Conservation (phyloP, 2,329 filamentous ascomycete species). For the Trichoderma guizhouense region DNA sequence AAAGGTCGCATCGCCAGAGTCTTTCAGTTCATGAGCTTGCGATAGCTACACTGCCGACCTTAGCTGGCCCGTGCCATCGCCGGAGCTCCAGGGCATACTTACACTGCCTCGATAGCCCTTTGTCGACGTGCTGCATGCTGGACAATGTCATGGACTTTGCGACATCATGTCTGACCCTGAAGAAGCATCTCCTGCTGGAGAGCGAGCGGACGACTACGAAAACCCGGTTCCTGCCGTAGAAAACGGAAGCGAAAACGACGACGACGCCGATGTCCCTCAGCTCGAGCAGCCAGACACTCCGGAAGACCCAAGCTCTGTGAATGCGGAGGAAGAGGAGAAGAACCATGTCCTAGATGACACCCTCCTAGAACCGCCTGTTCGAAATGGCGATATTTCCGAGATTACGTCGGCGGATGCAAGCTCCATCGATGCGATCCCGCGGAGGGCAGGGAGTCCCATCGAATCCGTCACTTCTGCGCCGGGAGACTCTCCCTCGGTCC, state of each 20-base stretch:
- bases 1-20: neutral
- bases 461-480: constrained; percentile 69
- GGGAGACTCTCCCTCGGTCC: constrained; percentile 80
- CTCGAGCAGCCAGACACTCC: constrained; percentile 22
- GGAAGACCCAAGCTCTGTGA: constrained; percentile 8
- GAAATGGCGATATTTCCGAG: constrained; percentile 47
- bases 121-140: neutral
- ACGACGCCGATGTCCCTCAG: constrained; percentile 24
- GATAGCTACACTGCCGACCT: neutral
- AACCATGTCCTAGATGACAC: constrained; percentile 30
- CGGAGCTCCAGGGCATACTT: neutral
- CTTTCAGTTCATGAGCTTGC: constrained; percentile 4
- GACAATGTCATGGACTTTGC: constrained; percentile 38
- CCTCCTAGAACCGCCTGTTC: constrained; percentile 44
- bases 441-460: constrained; percentile 62
- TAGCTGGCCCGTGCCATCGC: neutral
- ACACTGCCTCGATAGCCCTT: neutral
- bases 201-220: constrained; percentile 42
- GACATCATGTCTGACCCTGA: constrained; percentile 49
- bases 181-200: constrained; percentile 42
- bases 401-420: constrained; percentile 49
- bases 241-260: constrained; percentile 4
- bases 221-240: constrained; percentile 11
- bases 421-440: constrained; percentile 47
- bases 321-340: constrained; percentile 18